Base-by-base conservation (phyloP, 140 eudicot species). In the Anethum foeniculum region DNA sequence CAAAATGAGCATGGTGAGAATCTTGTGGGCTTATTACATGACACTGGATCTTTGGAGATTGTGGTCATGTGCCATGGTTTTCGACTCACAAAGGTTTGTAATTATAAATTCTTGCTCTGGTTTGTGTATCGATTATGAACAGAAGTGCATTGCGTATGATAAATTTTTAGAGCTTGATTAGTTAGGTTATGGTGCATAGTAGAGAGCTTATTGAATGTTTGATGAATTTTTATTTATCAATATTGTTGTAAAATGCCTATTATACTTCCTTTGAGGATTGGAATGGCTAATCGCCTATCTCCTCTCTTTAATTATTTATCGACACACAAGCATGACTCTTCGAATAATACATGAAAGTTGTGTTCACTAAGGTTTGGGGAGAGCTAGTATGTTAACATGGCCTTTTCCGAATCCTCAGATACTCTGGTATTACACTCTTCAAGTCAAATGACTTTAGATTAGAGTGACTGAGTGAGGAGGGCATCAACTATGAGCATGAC, bases 1-100 rank as follows among this genome's bases (percentile, higher is more conserved):
- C 85, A 43, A 27, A 93, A 91, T 71, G 83, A 81, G 12, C 80
- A 85, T 80, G 92, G 90, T 23, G 96, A 91, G 80, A 91, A 91
- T 49, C 93, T 93, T 83, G 91, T 86, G 56, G 98, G 96, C 34
- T 4, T 88, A 32, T 83, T 93, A 72, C 89, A 89, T 84, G 98
- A 93, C 15, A 83, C 94, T 82, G 94, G 93, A 75, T 91, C 96
- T 21, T 71, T 48, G 39, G 88, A 89, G 81, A 75, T 93, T 81
- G 98, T 91, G 1, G 77, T 93, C 67, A 65, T 93, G 54, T 93
- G 98, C 77, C 98, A 93, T 84, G 98, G 98, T 32, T 91, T 89
- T 86, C 87, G 89, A 81, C 85, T 91, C 34, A 5, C 85, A 16
- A 91, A 90, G 97, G 97, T 91, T 6, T 69, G 77, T 32, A 6